A percentile compares a stretch with the other conserved stretches of the same genome.
Conservation (phyloP, 2,329 filamentous ascomycete species). For the Zasmidium citrigriseum region DNA sequence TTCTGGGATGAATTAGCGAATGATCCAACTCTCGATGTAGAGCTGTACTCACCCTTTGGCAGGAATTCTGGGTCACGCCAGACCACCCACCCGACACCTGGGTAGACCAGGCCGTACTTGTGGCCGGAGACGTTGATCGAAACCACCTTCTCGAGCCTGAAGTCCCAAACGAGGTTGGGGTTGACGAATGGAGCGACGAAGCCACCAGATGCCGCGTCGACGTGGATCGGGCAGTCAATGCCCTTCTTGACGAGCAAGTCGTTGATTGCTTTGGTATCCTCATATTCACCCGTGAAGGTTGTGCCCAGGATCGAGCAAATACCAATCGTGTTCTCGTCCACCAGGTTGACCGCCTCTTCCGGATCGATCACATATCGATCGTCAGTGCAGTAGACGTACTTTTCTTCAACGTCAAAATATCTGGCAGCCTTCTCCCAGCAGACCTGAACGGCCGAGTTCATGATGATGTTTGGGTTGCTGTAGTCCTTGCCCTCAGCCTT, state of each 20-base stretch:
- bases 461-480: slow-evolving; percentile 86
- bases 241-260: slow-evolving; percentile 75
- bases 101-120: slow-evolving; percentile 81
- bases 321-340: slow-evolving; percentile 77
- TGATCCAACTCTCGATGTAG: background rate
- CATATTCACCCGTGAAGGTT: slow-evolving; percentile 94
- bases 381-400: slow-evolving; percentile 66
- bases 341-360: slow-evolving; percentile 59
- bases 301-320: slow-evolving; percentile 90
- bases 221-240: slow-evolving; percentile 84
- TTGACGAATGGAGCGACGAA: slow-evolving; percentile 92
- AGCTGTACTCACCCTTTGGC: slow-evolving; percentile 58
- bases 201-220: slow-evolving; percentile 88
- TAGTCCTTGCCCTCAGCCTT: slow-evolving; percentile 78
- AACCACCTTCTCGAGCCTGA: slow-evolving; percentile 82
- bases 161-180: slow-evolving; percentile 86
- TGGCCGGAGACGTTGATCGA: slow-evolving; percentile 95
- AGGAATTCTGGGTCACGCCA: slow-evolving; percentile 83
- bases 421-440: slow-evolving; percentile 83
- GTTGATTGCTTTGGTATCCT: slow-evolving; percentile 90
- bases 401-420: slow-evolving; percentile 78
- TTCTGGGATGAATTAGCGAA: slow-evolving; percentile 48
- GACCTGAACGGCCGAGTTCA: slow-evolving; percentile 94
- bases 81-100: slow-evolving; percentile 90
- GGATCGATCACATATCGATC: slow-evolving; percentile 66